These are phyloP conservation scores for Guyanaporus albipodus DNA, from an alignment of 768 basidiomycete species.

Conservation along the genomic window DNA sequence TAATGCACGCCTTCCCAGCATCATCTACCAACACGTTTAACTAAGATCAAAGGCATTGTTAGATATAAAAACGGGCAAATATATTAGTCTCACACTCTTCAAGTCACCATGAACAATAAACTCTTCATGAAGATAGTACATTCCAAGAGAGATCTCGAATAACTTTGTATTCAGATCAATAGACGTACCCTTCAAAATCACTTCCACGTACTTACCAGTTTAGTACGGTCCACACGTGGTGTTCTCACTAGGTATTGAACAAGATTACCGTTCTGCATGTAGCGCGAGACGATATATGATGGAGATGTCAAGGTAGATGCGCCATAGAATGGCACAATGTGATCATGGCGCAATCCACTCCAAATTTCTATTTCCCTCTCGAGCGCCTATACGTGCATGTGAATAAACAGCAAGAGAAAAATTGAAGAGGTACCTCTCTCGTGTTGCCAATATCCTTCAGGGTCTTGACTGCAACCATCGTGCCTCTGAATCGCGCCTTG, in stretches of 20 bases:
- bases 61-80: neutral
- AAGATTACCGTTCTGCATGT: constrained; percentile 7
- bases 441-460: neutral
- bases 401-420: too few relatives aligned
- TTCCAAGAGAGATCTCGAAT: constrained; percentile 11
- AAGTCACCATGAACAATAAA: constrained; percentile 29
- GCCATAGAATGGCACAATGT: constrained; percentile 14
- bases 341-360: constrained; percentile 8
- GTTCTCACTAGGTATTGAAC: constrained; percentile 1
- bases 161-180: neutral
- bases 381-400: neutral
- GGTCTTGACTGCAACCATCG: constrained; percentile 3
- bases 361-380: constrained; percentile 11
- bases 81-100: constrained; percentile 19
- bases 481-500: constrained; percentile 1
- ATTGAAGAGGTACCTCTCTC: neutral
- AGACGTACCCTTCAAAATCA: too few relatives aligned
- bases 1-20: constrained; percentile 26
- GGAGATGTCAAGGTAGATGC: constrained; percentile 4
- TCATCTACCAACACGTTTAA: constrained; percentile 33
- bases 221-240: neutral
- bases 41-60: constrained; percentile 8
- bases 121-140: constrained; percentile 15
- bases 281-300: constrained; percentile 9
- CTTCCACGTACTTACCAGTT: neutral